Evolutionary conservation across 2,329 filamentous ascomycete species (phyloP), one percentile per base, ranked within the genome.

Genomic region (Hymenoscyphus repandus): DNA sequence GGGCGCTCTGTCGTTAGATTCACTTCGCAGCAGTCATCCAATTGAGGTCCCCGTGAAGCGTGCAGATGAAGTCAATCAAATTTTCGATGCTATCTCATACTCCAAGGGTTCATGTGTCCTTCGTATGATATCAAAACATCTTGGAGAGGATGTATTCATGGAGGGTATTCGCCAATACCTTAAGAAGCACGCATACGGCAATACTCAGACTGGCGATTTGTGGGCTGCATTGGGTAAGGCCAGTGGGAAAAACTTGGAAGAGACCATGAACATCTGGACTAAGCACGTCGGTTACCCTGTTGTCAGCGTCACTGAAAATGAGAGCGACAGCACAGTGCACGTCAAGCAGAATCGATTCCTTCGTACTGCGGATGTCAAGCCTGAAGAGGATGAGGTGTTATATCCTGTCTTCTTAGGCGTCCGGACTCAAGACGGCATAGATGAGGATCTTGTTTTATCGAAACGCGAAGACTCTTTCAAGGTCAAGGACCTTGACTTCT

Each of bases 11-110:
- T 85, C 85, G 18, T 79, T 97, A 5, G 92, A 97, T 69, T 95
- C 91, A 3, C 74, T 97, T 47, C 83, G 92, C 61, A 96, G 90
- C 79, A 95, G 90, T 64, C 92, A 97, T 69, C 92, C 92, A 5
- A 95, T 97, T 52, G 92, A 97, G 69, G 91, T 96, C 1, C 92
- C 92, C 1, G 90, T 97, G 57, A 95, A 96, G 78, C 85, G 88
- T 52, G 91, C 91, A 27, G 90, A 95, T 61, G 90, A 97, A 70
- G 91, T 97, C 68, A 96, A 96, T 72, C 91, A 97, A 72, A 97
- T 97, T 61, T 97, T 97, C 62, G 92, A 97, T 67, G 89, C 90
- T 56, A 97, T 97, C 59, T 96, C 92, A 1, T 97, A 97, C 72
- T 91, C 90, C 50, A 97, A 97, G 74, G 92, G 92, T 15, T 96